Evolutionary conservation across 1,284 basidiomycete species (phyloP).

Genomic region (Ceratobasidium sp.): DNA sequence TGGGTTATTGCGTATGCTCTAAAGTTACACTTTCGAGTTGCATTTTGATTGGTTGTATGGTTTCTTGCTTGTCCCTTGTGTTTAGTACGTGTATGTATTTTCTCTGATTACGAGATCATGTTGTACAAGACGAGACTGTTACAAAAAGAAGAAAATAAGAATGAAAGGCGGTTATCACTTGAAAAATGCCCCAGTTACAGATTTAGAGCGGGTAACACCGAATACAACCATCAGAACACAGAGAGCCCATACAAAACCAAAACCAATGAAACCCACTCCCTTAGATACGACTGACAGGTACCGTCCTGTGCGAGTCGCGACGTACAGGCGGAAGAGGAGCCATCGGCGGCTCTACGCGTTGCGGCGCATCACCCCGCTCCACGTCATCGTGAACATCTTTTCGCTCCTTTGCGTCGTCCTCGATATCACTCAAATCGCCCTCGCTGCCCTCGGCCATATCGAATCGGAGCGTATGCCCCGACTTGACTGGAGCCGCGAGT

Average conservation of each 20-base stretch:
- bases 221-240: conserved; percentile 8
- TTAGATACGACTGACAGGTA: conserved; percentile 1
- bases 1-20: conserved; percentile 15
- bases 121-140: neutral
- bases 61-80: conserved; percentile 1
- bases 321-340: neutral
- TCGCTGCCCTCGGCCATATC: conserved; percentile 33
- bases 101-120: neutral
- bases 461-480: conserved; percentile 36
- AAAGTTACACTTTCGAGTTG: neutral
- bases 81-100: conserved; percentile 30
- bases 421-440: conserved; percentile 23
- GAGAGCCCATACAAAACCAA: conserved; percentile 8
- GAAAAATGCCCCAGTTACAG: neutral
- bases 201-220: neutral
- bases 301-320: neutral
- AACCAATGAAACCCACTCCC: neutral
- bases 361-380: conserved; percentile 11
- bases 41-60: neutral
- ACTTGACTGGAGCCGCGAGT: conserved; percentile 5
- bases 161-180: neutral
- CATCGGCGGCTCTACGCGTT: conserved; percentile 7
- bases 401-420: conserved; percentile 10
- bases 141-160: conserved; percentile 7
- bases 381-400: conserved; percentile 3